A percentile compares a stretch with the other conserved stretches of the same genome.
Conservation (phyloP, 192 early-diverging fungal species). For the Pilaira anomala region DNA sequence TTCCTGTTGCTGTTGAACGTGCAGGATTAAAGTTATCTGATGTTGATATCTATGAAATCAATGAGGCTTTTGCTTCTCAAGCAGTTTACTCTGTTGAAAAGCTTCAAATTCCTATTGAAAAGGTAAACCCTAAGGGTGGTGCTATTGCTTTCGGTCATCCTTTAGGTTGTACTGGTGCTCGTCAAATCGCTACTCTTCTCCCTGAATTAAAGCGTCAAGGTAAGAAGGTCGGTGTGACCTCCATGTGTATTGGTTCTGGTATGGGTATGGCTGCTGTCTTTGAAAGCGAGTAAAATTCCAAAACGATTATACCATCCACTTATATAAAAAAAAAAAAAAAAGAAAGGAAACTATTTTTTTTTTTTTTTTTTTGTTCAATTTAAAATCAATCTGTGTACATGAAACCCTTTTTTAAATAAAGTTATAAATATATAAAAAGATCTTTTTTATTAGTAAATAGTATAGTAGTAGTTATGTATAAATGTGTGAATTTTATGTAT, state of each 20-base stretch:
- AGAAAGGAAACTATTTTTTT: neutral
- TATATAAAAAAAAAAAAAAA: neutral
- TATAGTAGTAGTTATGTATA: neutral
- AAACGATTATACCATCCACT: neutral
- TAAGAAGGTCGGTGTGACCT: conserved; percentile 82
- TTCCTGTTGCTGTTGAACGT: conserved; percentile 83
- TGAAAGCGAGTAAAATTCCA: conserved; percentile 56
- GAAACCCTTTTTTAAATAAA: conserved; percentile 2
- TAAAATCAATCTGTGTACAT: neutral
- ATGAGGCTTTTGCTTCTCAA: conserved; percentile 99
- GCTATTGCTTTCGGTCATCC: conserved; percentile 98
- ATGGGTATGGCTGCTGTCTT: conserved; percentile 91
- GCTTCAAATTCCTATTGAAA: conserved; percentile 79
- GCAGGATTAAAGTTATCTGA: conserved; percentile 73
- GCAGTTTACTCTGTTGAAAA: conserved; percentile 89
- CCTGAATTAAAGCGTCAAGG: conserved; percentile 86
- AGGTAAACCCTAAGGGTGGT: conserved; percentile 98
- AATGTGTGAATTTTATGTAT: neutral
- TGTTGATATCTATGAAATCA: conserved; percentile 89
- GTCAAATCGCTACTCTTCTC: conserved; percentile 93
- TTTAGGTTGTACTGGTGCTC: conserved; percentile 85
- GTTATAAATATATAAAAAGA: neutral
- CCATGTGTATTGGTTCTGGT: conserved; percentile 86
- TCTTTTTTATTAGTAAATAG: neutral
- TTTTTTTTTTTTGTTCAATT: neutral